These are phyloP conservation scores for Silene uniflora DNA, from an alignment of 148 eudicot species.

Conservation along the genomic window DNA sequence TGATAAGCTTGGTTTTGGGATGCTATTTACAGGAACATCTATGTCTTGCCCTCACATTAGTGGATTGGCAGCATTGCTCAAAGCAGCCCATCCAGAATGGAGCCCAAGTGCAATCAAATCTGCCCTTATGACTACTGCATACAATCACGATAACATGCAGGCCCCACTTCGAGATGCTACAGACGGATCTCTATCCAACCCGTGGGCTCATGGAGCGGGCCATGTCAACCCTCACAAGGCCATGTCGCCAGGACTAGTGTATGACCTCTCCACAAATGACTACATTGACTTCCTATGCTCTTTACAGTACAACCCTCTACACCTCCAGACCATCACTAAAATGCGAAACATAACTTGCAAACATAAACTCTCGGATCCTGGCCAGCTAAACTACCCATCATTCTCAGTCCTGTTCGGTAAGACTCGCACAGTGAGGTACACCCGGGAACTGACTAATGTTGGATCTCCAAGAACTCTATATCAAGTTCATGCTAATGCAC, in stretches of 20 bases:
- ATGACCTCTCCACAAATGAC: slow-evolving; percentile 54
- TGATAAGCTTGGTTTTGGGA: background rate
- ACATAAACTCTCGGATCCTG: slow-evolving; percentile 50
- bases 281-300: slow-evolving; percentile 74
- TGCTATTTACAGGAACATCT: slow-evolving; percentile 58
- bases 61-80: slow-evolving; percentile 80
- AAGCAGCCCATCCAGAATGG: slow-evolving; percentile 92
- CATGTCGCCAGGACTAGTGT: slow-evolving; percentile 73
- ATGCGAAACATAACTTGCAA: slow-evolving; percentile 57
- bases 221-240: slow-evolving; percentile 85
- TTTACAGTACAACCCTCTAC: slow-evolving; percentile 47
- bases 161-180: slow-evolving; percentile 69
- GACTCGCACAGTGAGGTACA: slow-evolving; percentile 48
- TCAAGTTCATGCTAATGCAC: slow-evolving; percentile 45
- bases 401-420: slow-evolving; percentile 66
- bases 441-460: slow-evolving; percentile 69
- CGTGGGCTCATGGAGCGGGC: slow-evolving; percentile 81
- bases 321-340: slow-evolving; percentile 47
- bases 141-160: slow-evolving; percentile 61
- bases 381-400: slow-evolving; percentile 83
- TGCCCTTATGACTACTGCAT: slow-evolving; percentile 90
- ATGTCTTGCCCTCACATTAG: slow-evolving; percentile 98
- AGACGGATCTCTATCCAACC: slow-evolving; percentile 49
- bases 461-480: slow-evolving; percentile 52
- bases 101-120: slow-evolving; percentile 90